These are phyloP conservation scores for Phytophthora litchii DNA, from an alignment of 352 stramenopile species.

Conservation along the genomic window DNA sequence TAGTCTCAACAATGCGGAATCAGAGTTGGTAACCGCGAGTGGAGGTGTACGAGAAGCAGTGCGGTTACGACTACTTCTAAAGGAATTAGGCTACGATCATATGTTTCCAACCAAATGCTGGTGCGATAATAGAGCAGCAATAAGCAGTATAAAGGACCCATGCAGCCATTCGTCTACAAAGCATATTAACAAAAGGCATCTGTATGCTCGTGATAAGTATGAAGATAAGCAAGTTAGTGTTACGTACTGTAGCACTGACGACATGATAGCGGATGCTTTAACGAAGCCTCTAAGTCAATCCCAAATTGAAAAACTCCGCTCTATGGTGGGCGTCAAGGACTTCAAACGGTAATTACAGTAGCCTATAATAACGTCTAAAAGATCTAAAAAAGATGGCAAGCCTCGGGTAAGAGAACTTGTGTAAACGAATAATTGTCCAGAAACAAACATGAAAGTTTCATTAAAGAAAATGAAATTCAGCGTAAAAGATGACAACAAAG, in stretches of 20 bases:
- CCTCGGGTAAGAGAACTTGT: not conserved
- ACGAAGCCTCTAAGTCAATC: conserved; percentile 4
- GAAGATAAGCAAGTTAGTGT: conserved; percentile 5
- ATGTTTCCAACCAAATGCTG: not conserved
- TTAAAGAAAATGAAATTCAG: not conserved
- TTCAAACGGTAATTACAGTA: not conserved
- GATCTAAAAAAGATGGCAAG: not conserved
- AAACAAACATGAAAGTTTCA: not conserved
- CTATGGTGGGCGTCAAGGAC: conserved; percentile 2
- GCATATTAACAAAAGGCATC: conserved; percentile 9
- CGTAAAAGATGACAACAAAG: not conserved
- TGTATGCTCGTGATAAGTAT: conserved; percentile 6
- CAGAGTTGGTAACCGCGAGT: conserved; percentile 6
- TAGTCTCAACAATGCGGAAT: conserved; percentile 7
- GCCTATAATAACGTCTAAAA: not conserved
- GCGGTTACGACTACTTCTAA: conserved; percentile 5
- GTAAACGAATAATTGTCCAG: not conserved
- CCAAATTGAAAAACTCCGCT: conserved; percentile 2
- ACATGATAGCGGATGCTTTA: conserved; percentile 13
- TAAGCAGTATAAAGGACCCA: not conserved
- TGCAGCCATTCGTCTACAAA: not conserved
- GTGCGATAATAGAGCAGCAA: not conserved
- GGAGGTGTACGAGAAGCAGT: conserved; percentile 6
- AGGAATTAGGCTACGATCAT: not conserved
- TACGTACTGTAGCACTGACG: conserved; percentile 14